Evolutionary conservation across 2,329 filamentous ascomycete species (phyloP).

Genomic region (Botryotinia convoluta): DNA sequence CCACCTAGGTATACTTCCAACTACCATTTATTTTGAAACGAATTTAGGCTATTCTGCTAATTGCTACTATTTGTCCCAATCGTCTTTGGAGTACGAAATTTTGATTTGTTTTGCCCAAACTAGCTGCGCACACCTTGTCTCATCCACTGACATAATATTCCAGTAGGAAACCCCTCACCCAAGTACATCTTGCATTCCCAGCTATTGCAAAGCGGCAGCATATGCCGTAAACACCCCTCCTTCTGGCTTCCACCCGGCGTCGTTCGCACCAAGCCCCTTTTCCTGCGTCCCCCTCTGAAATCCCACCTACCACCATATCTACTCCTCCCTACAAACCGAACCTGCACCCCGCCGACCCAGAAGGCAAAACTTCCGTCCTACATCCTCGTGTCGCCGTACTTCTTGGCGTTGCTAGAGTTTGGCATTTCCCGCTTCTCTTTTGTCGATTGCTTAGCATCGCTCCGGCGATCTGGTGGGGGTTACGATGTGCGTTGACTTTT

Average conservation of each 20-base stretch:
- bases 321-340: conserved; percentile 26
- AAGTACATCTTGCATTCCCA: conserved; percentile 12
- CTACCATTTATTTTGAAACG: not conserved
- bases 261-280: conserved; percentile 22
- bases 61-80: not conserved
- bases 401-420: conserved; percentile 67
- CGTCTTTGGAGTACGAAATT: not conserved
- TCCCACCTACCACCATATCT: conserved; percentile 15
- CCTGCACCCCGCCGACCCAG: conserved; percentile 31
- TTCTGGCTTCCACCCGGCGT: conserved; percentile 36
- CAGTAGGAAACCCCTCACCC: not conserved
- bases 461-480: conserved; percentile 69
- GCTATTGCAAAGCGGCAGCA: conserved; percentile 39
- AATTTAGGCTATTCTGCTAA: not conserved
- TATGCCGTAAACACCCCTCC: conserved; percentile 36
- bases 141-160: not conserved
- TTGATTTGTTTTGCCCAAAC: not conserved
- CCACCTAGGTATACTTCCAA: not conserved
- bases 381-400: conserved; percentile 78
- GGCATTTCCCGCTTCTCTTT: conserved; percentile 71
- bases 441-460: conserved; percentile 70
- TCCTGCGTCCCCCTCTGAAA: conserved; percentile 11
- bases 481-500: conserved; percentile 66
- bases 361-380: conserved; percentile 47
- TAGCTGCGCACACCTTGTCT: not conserved